These are phyloP conservation scores for Drosera capensis DNA, from an alignment of 148 eudicot genomes.

Conservation along the genomic window DNA sequence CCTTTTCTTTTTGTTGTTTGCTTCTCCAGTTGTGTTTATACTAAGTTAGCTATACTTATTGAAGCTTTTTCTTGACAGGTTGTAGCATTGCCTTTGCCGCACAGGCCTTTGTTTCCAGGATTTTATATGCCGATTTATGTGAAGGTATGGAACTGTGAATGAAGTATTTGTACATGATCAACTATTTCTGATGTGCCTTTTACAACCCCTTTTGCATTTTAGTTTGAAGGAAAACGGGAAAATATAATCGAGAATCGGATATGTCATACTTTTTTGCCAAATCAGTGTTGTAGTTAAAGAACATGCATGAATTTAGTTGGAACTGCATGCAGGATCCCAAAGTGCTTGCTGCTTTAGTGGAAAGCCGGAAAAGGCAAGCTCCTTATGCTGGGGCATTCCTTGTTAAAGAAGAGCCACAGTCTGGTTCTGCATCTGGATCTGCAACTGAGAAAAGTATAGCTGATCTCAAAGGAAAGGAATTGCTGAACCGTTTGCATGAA, in stretches of 20 bases:
- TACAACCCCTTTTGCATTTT: no score
- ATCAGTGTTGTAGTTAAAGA: no score
- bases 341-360: constrained; percentile 73
- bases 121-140: constrained; percentile 95
- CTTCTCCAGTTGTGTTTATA: no score
- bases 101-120: constrained; percentile 89
- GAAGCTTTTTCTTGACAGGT: constrained; percentile 60
- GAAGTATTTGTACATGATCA: no score
- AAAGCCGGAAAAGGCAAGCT: constrained; percentile 79
- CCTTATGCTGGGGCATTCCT: constrained; percentile 98
- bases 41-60: no score
- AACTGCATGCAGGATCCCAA: constrained; percentile 57
- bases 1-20: no score
- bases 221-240: no score
- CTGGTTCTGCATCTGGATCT: constrained; percentile 21
- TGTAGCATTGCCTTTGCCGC: constrained; percentile 75
- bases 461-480: constrained; percentile 80
- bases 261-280: no score
- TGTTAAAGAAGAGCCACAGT: constrained; percentile 69
- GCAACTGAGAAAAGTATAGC: constrained; percentile 61
- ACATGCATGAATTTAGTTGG: no score
- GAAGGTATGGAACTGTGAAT: constrained; percentile 57
- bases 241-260: no score
- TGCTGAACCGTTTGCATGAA: constrained; percentile 75
- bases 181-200: not conserved